A percentile compares a stretch with the other conserved stretches of the same genome.
phyloP scores from a whole-genome alignment of 805 yeast genomes.

The Millerozyma miso region DNA sequence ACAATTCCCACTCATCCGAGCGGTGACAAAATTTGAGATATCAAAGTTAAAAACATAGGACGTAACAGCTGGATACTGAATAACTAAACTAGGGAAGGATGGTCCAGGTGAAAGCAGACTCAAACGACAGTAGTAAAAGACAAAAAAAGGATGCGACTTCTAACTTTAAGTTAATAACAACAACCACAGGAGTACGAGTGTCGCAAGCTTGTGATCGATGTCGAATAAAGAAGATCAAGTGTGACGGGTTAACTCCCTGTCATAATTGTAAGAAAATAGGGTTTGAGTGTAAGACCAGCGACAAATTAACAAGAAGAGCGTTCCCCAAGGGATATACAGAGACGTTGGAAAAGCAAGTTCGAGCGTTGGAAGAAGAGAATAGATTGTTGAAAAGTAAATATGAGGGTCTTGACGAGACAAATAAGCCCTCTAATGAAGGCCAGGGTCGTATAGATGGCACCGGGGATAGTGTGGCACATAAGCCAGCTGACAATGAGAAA shows the following conservation, averaged over 20 bases:
- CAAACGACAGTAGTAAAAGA: not conserved
- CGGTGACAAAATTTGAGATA: not conserved
- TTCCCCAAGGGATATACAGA: conserved; percentile 82
- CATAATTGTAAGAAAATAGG: conserved; percentile 62
- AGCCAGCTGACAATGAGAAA: not conserved
- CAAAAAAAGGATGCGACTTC: conserved; percentile 13
- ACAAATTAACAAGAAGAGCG: conserved; percentile 69
- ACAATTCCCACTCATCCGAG: not conserved
- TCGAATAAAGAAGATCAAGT: conserved; percentile 68
- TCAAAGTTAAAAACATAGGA: not conserved
- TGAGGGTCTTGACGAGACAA: not conserved
- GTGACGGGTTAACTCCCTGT: conserved; percentile 73
- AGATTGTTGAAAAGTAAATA: conserved; percentile 24
- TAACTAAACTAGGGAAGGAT: no score
- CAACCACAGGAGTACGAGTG: conserved; percentile 45
- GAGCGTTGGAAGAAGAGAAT: conserved; percentile 56
- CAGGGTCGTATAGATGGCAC: not conserved
- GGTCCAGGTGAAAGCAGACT: not conserved
- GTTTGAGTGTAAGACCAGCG: conserved; percentile 67
- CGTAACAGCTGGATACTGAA: no score
- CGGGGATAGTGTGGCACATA: conserved; percentile 8
- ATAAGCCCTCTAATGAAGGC: not conserved
- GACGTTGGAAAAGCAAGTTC: conserved; percentile 59
- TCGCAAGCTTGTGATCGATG: conserved; percentile 84
- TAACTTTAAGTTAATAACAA: conserved; percentile 34